These are phyloP conservation scores for Sphaceloma murrayae DNA, from an alignment of 2,329 filamentous ascomycete species.

Conservation along the genomic window DNA sequence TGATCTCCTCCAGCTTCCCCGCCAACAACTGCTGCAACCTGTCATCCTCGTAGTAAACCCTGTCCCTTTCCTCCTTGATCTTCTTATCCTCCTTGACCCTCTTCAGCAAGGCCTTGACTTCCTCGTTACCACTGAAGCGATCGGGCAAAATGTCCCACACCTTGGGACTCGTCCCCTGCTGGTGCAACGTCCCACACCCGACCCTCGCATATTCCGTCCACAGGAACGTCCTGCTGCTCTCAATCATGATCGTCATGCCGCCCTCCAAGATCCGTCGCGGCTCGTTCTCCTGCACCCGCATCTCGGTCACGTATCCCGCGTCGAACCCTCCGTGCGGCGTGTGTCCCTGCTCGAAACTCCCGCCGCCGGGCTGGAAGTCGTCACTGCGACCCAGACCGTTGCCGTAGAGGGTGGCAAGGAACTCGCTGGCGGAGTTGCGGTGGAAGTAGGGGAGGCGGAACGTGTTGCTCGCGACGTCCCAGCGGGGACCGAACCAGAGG, in stretches of 20 bases:
- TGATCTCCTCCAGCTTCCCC: not conserved
- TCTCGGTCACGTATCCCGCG: conserved; percentile 38
- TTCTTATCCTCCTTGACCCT: conserved; percentile 21
- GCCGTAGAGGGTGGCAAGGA: conserved; percentile 32
- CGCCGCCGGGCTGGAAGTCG: conserved; percentile 34
- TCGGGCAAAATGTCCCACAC: conserved; percentile 33
- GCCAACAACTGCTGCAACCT: conserved; percentile 16
- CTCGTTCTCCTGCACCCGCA: conserved; percentile 35
- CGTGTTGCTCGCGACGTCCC: conserved; percentile 33
- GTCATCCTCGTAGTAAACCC: conserved; percentile 20
- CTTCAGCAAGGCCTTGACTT: conserved; percentile 29
- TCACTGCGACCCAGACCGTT: conserved; percentile 33
- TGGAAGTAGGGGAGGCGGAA: conserved; percentile 34
- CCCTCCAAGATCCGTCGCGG: conserved; percentile 36
- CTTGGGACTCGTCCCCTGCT: conserved; percentile 31
- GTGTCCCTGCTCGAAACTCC: conserved; percentile 31
- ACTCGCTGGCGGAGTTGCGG: conserved; percentile 32
- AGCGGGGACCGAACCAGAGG: conserved; percentile 32
- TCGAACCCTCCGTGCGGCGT: conserved; percentile 34
- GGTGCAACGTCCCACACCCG: conserved; percentile 29
- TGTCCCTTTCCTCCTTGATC: conserved; percentile 19
- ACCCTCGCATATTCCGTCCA: conserved; percentile 32
- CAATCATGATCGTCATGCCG: conserved; percentile 32
- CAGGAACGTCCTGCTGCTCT: conserved; percentile 32
- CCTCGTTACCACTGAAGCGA: conserved; percentile 30